A percentile compares a stretch with the other conserved stretches of the same genome.
Conservation (phyloP, 192 early-diverging fungal genomes). For the Coemansia sp. region DNA sequence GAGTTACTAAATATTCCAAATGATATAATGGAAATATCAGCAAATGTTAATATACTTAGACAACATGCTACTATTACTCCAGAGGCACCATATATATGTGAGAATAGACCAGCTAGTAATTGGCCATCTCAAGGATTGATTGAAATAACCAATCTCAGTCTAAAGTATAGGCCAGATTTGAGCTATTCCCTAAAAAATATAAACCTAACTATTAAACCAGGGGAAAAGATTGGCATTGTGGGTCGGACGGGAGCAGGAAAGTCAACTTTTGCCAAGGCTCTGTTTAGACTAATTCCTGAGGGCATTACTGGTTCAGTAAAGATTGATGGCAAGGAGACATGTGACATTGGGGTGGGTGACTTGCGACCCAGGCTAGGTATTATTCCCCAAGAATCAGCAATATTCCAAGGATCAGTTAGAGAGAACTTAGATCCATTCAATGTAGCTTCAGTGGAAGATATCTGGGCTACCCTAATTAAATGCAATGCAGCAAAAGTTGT, state of each 20-base stretch:
- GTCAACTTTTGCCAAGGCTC: slow-evolving; percentile 55
- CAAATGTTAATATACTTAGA: slow-evolving; percentile 52
- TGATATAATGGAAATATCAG: not conserved
- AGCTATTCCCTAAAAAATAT: slow-evolving; percentile 31
- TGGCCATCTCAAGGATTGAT: slow-evolving; percentile 55
- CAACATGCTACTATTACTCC: slow-evolving; percentile 56
- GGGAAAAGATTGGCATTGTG: slow-evolving; percentile 61
- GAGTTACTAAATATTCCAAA: not conserved
- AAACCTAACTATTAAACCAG: slow-evolving; percentile 30
- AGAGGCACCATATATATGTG: slow-evolving; percentile 25
- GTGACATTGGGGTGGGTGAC: slow-evolving; percentile 57
- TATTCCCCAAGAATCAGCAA: slow-evolving; percentile 65
- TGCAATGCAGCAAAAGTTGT: slow-evolving; percentile 8
- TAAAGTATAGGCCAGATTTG: slow-evolving; percentile 33
- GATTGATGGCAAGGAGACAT: slow-evolving; percentile 59
- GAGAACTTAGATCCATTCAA: slow-evolving; percentile 67
- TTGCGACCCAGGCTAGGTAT: slow-evolving; percentile 56
- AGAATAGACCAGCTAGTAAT: slow-evolving; percentile 21
- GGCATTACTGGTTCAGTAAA: slow-evolving; percentile 33
- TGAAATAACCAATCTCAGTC: slow-evolving; percentile 41
- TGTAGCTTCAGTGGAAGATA: slow-evolving; percentile 51
- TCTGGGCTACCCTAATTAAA: slow-evolving; percentile 61
- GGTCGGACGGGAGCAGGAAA: slow-evolving; percentile 61
- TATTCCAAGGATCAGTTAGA: slow-evolving; percentile 67
- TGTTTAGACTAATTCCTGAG: slow-evolving; percentile 60